Evolutionary conservation across 768 basidiomycete species (phyloP).

Genomic region (Cystofilobasidium capitatum): DNA sequence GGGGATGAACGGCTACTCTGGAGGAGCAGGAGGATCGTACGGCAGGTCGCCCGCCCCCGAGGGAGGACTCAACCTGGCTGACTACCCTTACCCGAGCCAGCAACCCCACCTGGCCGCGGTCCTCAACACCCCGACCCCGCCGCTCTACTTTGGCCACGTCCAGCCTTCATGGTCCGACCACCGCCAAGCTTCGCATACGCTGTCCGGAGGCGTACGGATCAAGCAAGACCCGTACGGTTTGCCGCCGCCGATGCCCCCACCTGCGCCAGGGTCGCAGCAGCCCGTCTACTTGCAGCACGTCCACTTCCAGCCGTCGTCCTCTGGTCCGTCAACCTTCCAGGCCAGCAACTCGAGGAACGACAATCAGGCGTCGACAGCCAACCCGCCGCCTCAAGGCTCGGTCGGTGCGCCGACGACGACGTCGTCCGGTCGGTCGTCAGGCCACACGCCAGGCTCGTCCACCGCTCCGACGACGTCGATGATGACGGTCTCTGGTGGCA

Average conservation of each 20-base stretch:
- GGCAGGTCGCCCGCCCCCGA: too few species aligned
- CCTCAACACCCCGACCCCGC: too few species aligned
- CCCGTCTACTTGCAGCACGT: background rate
- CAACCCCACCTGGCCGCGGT: too few species aligned
- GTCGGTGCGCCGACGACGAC: background rate
- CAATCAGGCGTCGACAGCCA: background rate
- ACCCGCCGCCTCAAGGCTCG: background rate
- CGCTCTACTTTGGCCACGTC: background rate
- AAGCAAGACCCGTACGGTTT: constrained; percentile 2
- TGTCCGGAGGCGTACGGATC: background rate
- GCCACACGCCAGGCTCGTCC: too few species aligned
- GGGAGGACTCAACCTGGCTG: too few species aligned
- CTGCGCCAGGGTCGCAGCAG: background rate
- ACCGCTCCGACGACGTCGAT: too few species aligned
- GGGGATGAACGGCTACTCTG: too few species aligned
- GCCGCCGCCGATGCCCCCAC: background rate
- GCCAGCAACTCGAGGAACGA: background rate
- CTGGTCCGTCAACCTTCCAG: too few species aligned
- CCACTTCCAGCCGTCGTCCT: too few species aligned
- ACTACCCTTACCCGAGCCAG: too few species aligned
- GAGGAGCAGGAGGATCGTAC: too few species aligned
- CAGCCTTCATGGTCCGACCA: constrained; percentile 2
- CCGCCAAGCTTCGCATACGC: background rate
- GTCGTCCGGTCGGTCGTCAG: background rate
- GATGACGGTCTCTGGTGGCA: too few species aligned